Base-by-base conservation (phyloP, 371 early-diverging fungal species). In the Apophysomyces elegans region DNA sequence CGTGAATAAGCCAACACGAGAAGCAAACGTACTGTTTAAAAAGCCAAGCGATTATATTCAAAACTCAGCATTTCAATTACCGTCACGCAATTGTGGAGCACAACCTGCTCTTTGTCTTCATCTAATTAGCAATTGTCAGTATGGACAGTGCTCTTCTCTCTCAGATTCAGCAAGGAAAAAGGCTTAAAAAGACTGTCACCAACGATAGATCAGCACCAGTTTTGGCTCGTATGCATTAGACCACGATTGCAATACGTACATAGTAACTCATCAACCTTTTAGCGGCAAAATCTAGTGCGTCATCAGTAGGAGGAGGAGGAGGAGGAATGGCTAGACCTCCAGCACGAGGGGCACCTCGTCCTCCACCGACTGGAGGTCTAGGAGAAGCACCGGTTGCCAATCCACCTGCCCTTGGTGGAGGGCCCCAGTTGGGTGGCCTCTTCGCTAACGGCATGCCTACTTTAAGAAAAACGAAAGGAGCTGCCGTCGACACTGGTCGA, bases 131-230 rank as follows among this genome's bases (percentile, higher is more conserved):
- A 26, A 26, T 45, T 13, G 16, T 45, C 13, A 45, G 13, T 18
- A 81, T 81, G 81, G 78, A 81, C 54, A 74, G 62, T 58, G 87
- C 83, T 36, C 84, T 95, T 32, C 78, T 93, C 45, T 77, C 81
- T 58, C 86, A 88, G 65, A 95, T 95, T 71, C 88, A 94, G 65
- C 81, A 88, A 62, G 95, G 95, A 5, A 75, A 84, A 45, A 77
- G 72, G 62, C 84, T 95, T 41, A 93, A 88, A 73, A 91, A 93
- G 68, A 73, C 91, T 7, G 86, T 86, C 45, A 93, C 95, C 3
- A 93, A 93, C 67, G 95, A 95, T 78, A 80, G 93, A 39, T 90
- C 91, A 46, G 77, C 83, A 1, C 92, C 94, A 37, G 36, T 76
- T 14, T 41, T 90, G 47, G 82, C 73, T 66, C 75, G 84, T 78